Percentiles rank a stretch among this genome's conserved stretches.
These are phyloP conservation scores for Albizia julibrissin DNA, from an alignment of 306 rosid species.

Conservation along the genomic window DNA sequence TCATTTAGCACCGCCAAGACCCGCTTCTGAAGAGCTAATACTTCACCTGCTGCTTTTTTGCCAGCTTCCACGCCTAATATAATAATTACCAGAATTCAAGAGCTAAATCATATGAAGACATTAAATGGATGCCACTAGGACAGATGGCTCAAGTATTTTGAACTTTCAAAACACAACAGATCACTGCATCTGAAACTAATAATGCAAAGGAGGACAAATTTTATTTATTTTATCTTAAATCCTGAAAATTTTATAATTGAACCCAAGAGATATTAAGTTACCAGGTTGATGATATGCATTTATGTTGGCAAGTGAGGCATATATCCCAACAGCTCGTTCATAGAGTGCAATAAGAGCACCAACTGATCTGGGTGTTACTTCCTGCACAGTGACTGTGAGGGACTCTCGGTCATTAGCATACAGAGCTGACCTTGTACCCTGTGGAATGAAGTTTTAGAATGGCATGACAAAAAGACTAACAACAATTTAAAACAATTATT, in stretches of 20 bases:
- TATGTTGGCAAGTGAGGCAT: constrained; percentile 82
- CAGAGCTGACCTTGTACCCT: constrained; percentile 97
- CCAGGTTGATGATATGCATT: constrained; percentile 99
- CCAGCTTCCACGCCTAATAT: constrained; percentile 91
- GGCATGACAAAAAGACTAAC: constrained; percentile 8
- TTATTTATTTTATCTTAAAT: not conserved
- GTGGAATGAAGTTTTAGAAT: constrained; percentile 33
- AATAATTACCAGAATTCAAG: constrained; percentile 22
- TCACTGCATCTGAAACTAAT: constrained; percentile 3
- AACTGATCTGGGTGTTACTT: constrained; percentile 86
- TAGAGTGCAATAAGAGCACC: constrained; percentile 94
- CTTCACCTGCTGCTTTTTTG: constrained; percentile 91
- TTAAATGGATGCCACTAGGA: not conserved
- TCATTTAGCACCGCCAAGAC: constrained; percentile 84
- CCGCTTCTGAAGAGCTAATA: constrained; percentile 91
- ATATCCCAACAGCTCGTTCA: constrained; percentile 96
- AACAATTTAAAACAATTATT: constrained; percentile 8
- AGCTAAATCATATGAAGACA: not conserved
- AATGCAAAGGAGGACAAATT: not conserved
- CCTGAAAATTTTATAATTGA: constrained; percentile 2
- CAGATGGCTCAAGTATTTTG: not conserved
- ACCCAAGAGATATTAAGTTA: constrained; percentile 34
- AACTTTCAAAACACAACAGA: not conserved
- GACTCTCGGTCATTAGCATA: constrained; percentile 84
- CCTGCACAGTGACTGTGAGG: constrained; percentile 84